Base-by-base conservation (phyloP, 1,284 basidiomycete species). In the Apiotrichum brassicae region DNA sequence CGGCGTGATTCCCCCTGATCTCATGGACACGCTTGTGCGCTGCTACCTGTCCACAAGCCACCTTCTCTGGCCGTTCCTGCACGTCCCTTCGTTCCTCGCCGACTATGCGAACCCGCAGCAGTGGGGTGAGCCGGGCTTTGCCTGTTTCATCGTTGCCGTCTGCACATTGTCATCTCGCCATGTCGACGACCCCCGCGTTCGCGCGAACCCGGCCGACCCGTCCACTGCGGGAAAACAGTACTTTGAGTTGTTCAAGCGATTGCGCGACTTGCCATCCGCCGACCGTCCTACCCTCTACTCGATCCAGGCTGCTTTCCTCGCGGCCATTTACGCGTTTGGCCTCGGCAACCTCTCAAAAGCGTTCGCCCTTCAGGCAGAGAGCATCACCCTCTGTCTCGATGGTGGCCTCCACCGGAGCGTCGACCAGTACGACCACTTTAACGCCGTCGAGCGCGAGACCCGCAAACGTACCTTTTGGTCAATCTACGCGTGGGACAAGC, bases 401-500 rank as follows among this genome's bases (percentile, higher is more conserved):
- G 85, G 85, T 6, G 89, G 89, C 2, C 75, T 92, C 18, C 89
- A 93, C 68, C 83, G 89, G 46, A 85, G 82, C 26, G 82, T 86
- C 2, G 88, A 90, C 61, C 82, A 81, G n/a, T 92, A 92, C 56
- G 88, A 90, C 65, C 78, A 87, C 51, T 91, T 91, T 68, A 83
- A 87, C 69, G 79, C 84, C 5, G 83, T 92, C 56, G 88, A 92
- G 68, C 84, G 86, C 58, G 87, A 92, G 68, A 82, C 89, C 18
- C 80, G 89, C 49, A 90, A 90, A 56, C 82, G 89, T 56, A 92
- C 89, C 0, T 93, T 92, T 71, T 93, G 62, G 88, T 87, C 86
- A 54, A 87, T 92, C 22, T 93, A 92, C 71, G 78, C 88, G 37
- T 92, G 89, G 89, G 89, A 92, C 71, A 92, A 92, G 72, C 88